Evolutionary conservation across 441 rosid genomes (phyloP).

Genomic region (Pelargonium australe): DNA sequence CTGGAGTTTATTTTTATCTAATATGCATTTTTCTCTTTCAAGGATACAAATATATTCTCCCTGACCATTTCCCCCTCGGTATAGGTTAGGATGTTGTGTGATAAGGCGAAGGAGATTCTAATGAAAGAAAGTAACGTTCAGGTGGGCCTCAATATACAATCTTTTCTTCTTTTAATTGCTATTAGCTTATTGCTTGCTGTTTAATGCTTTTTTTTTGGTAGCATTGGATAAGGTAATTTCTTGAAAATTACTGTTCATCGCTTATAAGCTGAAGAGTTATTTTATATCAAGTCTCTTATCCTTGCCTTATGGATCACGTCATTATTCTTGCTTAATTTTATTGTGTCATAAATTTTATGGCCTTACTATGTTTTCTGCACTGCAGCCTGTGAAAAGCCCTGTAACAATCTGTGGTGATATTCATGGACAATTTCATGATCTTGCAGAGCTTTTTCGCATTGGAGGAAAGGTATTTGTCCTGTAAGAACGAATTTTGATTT

Average conservation of each 20-base stretch:
- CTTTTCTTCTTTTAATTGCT: not conserved
- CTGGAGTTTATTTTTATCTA: not conserved
- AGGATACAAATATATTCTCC: not conserved
- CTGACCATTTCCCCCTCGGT: not conserved
- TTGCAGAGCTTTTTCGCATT: conserved; percentile 90
- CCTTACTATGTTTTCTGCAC: conserved; percentile 9
- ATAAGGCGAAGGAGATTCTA: conserved; percentile 7
- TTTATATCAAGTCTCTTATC: not conserved
- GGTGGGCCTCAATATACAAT: not conserved
- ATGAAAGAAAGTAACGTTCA: conserved; percentile 3
- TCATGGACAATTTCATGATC: conserved; percentile 93
- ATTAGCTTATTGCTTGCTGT: not conserved
- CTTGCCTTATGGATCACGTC: not conserved
- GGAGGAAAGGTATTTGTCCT: conserved; percentile 67
- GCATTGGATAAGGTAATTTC: not conserved
- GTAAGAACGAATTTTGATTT: not conserved
- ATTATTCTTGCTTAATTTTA: not conserved
- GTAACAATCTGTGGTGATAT: conserved; percentile 91
- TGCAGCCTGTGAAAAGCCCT: conserved; percentile 90
- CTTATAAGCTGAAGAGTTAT: not conserved
- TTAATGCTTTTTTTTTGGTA: not conserved
- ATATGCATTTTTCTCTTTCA: not conserved
- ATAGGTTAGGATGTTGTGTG: conserved; percentile 4
- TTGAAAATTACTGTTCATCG: not conserved
- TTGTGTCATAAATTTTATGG: not conserved